Base-by-base conservation (phyloP, 495 filamentous ascomycete species). In the Sphaerosporella brunnea region DNA sequence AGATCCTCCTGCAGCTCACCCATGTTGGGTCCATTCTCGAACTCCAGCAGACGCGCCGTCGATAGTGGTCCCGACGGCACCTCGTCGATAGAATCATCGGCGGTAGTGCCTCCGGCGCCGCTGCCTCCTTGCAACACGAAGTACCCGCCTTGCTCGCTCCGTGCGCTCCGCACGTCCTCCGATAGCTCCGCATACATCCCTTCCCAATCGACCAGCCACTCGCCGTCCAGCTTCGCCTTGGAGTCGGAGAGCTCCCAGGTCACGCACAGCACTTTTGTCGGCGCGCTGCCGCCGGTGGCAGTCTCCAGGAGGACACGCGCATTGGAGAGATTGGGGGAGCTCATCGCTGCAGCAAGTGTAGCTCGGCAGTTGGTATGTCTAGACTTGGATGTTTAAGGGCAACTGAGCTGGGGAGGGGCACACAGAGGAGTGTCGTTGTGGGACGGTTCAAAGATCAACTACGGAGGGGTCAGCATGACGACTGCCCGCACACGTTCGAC, bases 161-260 rank as follows among this genome's bases (percentile, higher is more conserved):
- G 49, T 8, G 56, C 56, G 8, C 52, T 60, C 16, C 50, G 45
- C 13, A 59, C 20, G 24, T 60, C 56, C 20, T 51, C 50, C 28
- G 45, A 25, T 10, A 42, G 32, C 18, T 51, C 49, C 19, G 48
- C 48, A 24, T 60, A 59, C 56, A 60, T 60, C 24, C 52, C 51
- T 15, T 60, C 57, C 57, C 57, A 60, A 10, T 55, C 51, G 30
- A 60, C 53, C 28, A 28, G 43, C 57, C 57, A 60, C 50, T 60
- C 57, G 10, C 57, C 57, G 42, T 53, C 51, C 1, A 23, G 20
- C n/a, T 23, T 18, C 15, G 15, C 18, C n/a, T 38, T 39, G n/a
- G 26, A 13, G 36, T 28, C 23, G 4, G 36, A 30, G 21, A 60
- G 44, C 3, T 47, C 44, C 53, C 57, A 60, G 23, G 38, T 19